Evolutionary conservation across 2,329 filamentous ascomycete genomes (phyloP), one percentile per base, ranked within the genome.

Genomic region (Fusarium xylarioides): DNA sequence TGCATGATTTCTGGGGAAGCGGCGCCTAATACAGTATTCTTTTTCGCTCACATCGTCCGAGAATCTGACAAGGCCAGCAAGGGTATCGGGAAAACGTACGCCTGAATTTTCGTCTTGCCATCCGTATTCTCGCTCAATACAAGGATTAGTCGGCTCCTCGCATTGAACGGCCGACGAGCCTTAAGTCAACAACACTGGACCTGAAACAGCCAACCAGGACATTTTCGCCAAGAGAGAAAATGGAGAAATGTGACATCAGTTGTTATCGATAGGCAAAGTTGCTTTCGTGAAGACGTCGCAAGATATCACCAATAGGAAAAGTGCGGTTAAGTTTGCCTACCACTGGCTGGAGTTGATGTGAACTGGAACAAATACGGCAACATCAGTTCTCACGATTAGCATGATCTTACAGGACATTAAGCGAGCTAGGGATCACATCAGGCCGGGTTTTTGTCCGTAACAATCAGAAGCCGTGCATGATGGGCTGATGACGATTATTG

Each of bases 391-490:
- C 16, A 11, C n/a, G 16, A 50, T 11, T 19, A 50, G 47, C 11
- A 19, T 23, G n/a, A 50, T 34, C n/a, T 19, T 23, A 23, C 8
- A 11, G n/a, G 23, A 14, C 3, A 14, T 23, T 19, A 11, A 23
- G 8, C 5, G 2, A 23, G 2, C n/a, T 15, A 8, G 8, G 8
- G 4, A 34, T 34, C 11, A 18, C 2, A 23, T 23, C 8, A 4
- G 8, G 30, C 2, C 11, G 14, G 23, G 4, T 7, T 19, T 23
- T 8, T 14, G 11, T 19, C 16, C 8, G 19, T n/a, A 34, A 50
- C 16, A 19, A 19, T 23, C 11, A 23, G 30, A 34, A 19, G 11
- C 19, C 47, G 8, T 3, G 47, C 16, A 34, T 23, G 16, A 11
- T 19, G 11, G 30, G 5, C 11, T 11, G 30, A 50, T 34, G 21